Evolutionary conservation across 2,329 filamentous ascomycete genomes (phyloP), one percentile per base, ranked within the genome.

Genomic region (Aspergillus costaricaensis): DNA sequence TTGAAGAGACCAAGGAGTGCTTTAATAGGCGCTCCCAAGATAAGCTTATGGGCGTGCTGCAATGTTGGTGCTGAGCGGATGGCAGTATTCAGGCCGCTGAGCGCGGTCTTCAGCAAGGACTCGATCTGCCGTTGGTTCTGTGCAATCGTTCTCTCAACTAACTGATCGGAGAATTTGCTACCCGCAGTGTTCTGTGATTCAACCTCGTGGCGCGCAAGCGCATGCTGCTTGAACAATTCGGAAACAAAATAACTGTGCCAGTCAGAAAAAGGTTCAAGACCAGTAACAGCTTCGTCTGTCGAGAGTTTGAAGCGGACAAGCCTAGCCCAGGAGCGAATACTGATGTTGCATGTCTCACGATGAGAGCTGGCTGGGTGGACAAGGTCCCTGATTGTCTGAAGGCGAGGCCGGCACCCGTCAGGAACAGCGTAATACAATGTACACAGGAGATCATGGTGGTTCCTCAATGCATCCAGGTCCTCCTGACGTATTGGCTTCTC

Each of bases 401-500:
- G 64, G 47, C 81, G 78, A 43, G 84, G 84, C n/a, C 85, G 79
- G 67, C 78, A 82, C 1, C 77, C 75, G 27, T 81, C 72, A 25
- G 85, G 85, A 39, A 83, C 81, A 44, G 80, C 81, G 77, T 80
- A 86, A 68, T 87, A 87, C 14, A 88, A 74, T 3, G 83, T 85
- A 57, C 82, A 85, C 0, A 88, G 77, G 15, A 88, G 76, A 66
- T 88, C 85, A 63, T 87, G 85, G 60, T 88, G 85, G 64, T 88
- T 88, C 51, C 84, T 80, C 49, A 88, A 73, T 1, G 85, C 84
- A 55, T 84, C 80, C 12, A 88, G 73, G 63, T 85, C 85, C 58
- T 81, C 77, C 56, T 82, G 78, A 30, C 77, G 77, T 14, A 88
- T 70, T 4, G 79, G 73, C 60, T 83, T 76, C 27, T 88, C 85